Conservation (phyloP, 495 filamentous ascomycete genomes). For the Xylona heveae region DNA sequence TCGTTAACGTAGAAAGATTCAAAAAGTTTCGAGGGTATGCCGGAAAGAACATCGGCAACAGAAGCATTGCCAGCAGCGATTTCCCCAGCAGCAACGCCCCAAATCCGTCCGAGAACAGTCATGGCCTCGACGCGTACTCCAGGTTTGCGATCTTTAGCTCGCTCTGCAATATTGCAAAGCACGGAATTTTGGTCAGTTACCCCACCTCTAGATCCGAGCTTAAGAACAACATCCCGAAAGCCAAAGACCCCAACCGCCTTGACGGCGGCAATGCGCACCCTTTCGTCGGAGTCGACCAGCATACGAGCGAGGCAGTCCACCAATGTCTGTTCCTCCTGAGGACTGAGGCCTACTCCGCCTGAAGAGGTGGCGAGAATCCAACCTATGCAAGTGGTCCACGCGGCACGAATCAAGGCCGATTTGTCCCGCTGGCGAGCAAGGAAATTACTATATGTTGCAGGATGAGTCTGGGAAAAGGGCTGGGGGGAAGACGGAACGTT, state of each 20-base stretch:
- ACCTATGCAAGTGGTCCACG: slow-evolving; percentile 70
- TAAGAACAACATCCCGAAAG: slow-evolving; percentile 56
- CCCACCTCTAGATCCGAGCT: slow-evolving; percentile 53
- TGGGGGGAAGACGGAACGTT: slow-evolving; percentile 61
- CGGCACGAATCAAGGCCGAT: slow-evolving; percentile 51
- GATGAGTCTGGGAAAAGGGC: slow-evolving; percentile 62
- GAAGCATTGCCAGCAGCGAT: slow-evolving; percentile 65
- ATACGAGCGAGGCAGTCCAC: slow-evolving; percentile 55
- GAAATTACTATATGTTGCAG: slow-evolving; percentile 59
- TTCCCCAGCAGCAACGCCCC: slow-evolving; percentile 78
- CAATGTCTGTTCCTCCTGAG: slow-evolving; percentile 50
- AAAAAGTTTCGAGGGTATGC: slow-evolving; percentile 68
- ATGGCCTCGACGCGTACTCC: slow-evolving; percentile 70
- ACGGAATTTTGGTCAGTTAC: slow-evolving; percentile 47
- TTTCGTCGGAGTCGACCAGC: slow-evolving; percentile 75
- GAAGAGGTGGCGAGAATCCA: slow-evolving; percentile 67
- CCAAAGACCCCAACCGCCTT: slow-evolving; percentile 57
- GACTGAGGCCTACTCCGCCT: slow-evolving; percentile 63
- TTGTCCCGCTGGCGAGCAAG: slow-evolving; percentile 72
- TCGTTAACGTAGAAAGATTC: slow-evolving; percentile 86
- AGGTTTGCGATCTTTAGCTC: slow-evolving; percentile 70
- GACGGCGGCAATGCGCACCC: slow-evolving; percentile 70
- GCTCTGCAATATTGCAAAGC: slow-evolving; percentile 60
- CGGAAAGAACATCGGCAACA: slow-evolving; percentile 46
- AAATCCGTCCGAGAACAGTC: slow-evolving; percentile 61